Evolutionary conservation across 2,329 filamentous ascomycete genomes (phyloP).

Genomic region (Stachybotrys echinatus): DNA sequence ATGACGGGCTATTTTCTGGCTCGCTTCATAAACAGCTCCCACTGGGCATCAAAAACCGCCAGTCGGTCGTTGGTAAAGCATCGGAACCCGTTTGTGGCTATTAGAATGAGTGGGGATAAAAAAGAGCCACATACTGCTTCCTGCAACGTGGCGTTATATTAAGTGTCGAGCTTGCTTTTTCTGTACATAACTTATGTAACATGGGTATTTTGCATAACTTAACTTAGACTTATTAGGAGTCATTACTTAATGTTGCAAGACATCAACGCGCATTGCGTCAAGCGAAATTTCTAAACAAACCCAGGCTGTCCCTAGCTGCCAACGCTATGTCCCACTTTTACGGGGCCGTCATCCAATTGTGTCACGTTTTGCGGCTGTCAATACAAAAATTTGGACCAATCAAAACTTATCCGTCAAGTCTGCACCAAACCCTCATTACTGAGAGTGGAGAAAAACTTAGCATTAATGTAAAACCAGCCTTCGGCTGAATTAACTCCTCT

Average conservation of each 20-base stretch:
- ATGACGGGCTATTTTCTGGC: no score
- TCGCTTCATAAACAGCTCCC: no score
- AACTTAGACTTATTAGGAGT: conserved; percentile 3
- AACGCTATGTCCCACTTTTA: conserved; percentile 1
- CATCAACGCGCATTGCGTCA: conserved; percentile 1
- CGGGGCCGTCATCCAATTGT: conserved; percentile 1
- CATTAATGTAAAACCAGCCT: not conserved
- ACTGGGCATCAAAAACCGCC: no score
- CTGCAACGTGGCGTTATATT: no score
- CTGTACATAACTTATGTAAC: no score
- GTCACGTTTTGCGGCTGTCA: not conserved
- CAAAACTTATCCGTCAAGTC: not conserved
- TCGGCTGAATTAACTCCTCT: conserved; percentile 1
- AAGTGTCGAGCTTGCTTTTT: no score
- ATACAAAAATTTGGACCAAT: conserved; percentile 3
- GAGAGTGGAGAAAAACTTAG: not conserved
- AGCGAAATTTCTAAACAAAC: conserved; percentile 2
- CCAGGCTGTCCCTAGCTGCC: not conserved
- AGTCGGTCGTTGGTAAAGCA: no score
- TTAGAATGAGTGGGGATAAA: no score
- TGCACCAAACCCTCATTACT: conserved; percentile 1
- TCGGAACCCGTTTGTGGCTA: no score
- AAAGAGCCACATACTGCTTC: no score
- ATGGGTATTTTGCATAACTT: no score
- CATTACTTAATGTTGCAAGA: conserved; percentile 3